Base-by-base conservation (phyloP, 108 stramenopile species). In the Skeletonema potamos region DNA sequence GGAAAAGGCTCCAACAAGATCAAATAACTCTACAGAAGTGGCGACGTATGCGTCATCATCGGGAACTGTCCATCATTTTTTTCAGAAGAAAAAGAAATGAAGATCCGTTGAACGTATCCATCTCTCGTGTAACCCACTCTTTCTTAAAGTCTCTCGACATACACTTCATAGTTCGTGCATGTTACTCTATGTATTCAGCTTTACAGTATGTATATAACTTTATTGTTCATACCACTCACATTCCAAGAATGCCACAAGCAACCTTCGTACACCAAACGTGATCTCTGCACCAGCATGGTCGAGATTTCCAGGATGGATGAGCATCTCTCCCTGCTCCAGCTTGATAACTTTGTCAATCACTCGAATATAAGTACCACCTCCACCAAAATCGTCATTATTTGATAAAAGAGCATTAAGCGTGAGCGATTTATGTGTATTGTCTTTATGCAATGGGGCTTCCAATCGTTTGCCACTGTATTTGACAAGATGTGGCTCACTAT, bases 311-410 rank as follows among this genome's bases (percentile, higher is more conserved):
- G 58, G 69, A 66, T 76, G 74, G 20, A 81, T 70, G 15, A 81
- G 46, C 69, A 81, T 70, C 62, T 81, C 48, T 15, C 84, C 84
- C 64, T 85, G 81, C 17, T 69, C 27, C 0, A 85, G 57, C 63
- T 56, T 72, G n/a, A 85, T 77, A 10, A 76, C 82, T 64, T 71
- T 73, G 33, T 65, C 48, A 1, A 85, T 28, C 8, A 59, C 68
- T 6, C 24, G 61, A 24, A 85, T 70, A 66, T 85, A 85, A 1
- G 85, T 85, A 12, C 85, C 85, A 15, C 85, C 85, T 3, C 82
- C 85, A 27, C 30, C 58, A 62, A 67, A 85, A 6, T 79, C 77
- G 18, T 54, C 43, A 4, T 26, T 12, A 26, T 44, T 65, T 18
- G 76, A 70, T 6, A 85, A 69, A 34, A 85, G 54, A 20, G 57